These are phyloP conservation scores for Kodamaea kaohsiungensis DNA, from an alignment of 805 yeast genomes.

Conservation along the genomic window DNA sequence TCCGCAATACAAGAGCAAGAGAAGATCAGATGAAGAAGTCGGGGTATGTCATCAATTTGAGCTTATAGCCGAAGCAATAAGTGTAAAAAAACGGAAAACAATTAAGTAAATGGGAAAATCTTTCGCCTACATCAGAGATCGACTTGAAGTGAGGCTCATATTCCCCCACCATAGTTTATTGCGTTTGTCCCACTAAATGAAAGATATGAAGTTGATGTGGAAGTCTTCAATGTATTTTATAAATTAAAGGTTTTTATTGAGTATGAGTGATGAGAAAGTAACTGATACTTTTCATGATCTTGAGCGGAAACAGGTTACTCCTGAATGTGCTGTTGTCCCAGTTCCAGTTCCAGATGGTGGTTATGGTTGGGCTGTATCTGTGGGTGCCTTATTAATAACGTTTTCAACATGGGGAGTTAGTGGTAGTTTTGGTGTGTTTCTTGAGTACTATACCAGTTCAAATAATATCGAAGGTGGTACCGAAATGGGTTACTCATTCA, in stretches of 20 bases:
- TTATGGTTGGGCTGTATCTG: constrained; percentile 52
- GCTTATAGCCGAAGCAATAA: background rate
- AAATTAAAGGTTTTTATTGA: background rate
- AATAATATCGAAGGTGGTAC: constrained; percentile 41
- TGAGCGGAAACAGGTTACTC: background rate
- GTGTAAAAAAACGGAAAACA: too few species aligned
- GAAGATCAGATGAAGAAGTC: background rate
- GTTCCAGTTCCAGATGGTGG: constrained; percentile 45
- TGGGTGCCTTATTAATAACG: constrained; percentile 47
- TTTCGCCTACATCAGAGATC: too few species aligned
- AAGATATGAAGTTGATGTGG: background rate
- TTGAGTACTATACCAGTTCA: constrained; percentile 47
- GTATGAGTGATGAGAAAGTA: background rate
- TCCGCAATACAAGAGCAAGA: background rate
- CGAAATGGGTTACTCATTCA: constrained; percentile 49
- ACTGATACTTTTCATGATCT: background rate
- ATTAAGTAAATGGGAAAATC: too few species aligned
- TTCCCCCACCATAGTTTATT: background rate
- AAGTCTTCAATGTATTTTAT: background rate
- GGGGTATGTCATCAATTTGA: background rate
- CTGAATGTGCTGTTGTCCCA: background rate
- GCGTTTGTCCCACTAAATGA: background rate
- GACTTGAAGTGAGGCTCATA: background rate
- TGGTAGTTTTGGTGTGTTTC: constrained; percentile 59
- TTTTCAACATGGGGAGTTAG: constrained; percentile 61